Conservation (phyloP, 2,329 filamentous ascomycete species). For the Coniochaeta ligniaria region DNA sequence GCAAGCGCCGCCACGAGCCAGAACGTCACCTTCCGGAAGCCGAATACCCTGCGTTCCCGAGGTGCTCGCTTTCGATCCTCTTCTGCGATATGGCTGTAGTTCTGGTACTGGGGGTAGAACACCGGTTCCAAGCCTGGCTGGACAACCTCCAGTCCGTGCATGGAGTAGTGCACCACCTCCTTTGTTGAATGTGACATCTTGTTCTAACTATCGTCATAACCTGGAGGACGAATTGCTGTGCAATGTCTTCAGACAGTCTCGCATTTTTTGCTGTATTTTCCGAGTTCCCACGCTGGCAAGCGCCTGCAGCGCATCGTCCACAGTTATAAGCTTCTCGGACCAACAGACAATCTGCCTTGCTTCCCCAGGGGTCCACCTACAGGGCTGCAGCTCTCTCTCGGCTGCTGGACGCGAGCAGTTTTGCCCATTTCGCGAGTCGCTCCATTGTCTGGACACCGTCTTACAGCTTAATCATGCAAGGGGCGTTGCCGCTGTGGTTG, state of each 20-base stretch:
- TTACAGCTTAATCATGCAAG: neutral
- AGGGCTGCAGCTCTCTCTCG: neutral
- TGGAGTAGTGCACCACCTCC: neutral
- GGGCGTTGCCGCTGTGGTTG: too few relatives aligned
- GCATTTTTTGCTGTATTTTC: neutral
- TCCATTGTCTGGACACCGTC: too few relatives aligned
- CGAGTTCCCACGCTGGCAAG: neutral
- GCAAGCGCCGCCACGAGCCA: neutral
- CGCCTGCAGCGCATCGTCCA: neutral
- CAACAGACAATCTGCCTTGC: neutral
- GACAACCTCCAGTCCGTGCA: neutral
- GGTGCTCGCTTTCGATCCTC: neutral
- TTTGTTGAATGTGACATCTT: neutral
- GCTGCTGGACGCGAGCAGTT: neutral
- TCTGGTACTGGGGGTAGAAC: neutral
- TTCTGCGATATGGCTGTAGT: neutral
- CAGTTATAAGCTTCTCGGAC: neutral
- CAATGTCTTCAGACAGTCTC: neutral
- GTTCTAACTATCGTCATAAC: neutral
- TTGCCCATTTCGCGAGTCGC: too few relatives aligned
- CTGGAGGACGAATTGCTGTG: neutral
- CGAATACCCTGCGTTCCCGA: neutral
- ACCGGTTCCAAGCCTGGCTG: constrained; percentile 2
- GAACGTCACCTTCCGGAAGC: neutral
- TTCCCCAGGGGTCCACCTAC: neutral